These are phyloP conservation scores for Aspergillus steynii DNA, from an alignment of 495 filamentous ascomycete genomes.

Conservation along the genomic window DNA sequence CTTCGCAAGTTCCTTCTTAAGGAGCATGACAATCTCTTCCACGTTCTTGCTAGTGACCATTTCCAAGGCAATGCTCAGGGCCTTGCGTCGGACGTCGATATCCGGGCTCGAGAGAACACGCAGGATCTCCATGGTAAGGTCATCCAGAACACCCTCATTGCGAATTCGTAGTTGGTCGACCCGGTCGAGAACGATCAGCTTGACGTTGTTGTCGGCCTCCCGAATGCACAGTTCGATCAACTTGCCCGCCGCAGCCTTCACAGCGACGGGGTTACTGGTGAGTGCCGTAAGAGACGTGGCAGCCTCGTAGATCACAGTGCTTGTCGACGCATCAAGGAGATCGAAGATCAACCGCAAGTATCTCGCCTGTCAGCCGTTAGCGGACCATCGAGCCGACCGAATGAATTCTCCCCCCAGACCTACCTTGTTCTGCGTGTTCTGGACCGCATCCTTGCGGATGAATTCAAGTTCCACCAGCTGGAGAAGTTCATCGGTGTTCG, in stretches of 20 bases:
- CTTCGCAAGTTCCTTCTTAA: slow-evolving; percentile 97
- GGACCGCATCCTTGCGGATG: slow-evolving; percentile 94
- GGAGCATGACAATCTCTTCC: slow-evolving; percentile 90
- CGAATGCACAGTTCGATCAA: slow-evolving; percentile 96
- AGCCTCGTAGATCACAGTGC: slow-evolving; percentile 96
- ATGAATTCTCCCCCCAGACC: slow-evolving; percentile 14
- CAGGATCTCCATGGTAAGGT: slow-evolving; percentile 96
- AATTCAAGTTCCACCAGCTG: slow-evolving; percentile 95
- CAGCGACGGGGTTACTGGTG: slow-evolving; percentile 94
- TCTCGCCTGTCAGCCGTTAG: slow-evolving; percentile 59
- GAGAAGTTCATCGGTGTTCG: slow-evolving; percentile 89
- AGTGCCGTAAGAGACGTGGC: slow-evolving; percentile 95
- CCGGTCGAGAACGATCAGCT: slow-evolving; percentile 93
- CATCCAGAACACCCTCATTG: slow-evolving; percentile 92
- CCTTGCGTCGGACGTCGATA: slow-evolving; percentile 93
- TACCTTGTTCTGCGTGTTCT: slow-evolving; percentile 92
- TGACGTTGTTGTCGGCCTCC: slow-evolving; percentile 98
- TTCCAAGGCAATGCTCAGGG: slow-evolving; percentile 86
- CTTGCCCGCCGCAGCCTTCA: slow-evolving; percentile 94
- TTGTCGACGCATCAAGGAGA: slow-evolving; percentile 86
- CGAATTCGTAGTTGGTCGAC: slow-evolving; percentile 88
- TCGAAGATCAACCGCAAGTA: slow-evolving; percentile 97
- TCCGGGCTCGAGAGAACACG: slow-evolving; percentile 96
- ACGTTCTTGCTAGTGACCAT: slow-evolving; percentile 99
- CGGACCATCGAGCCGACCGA: slow-evolving; percentile 5